Conservation (phyloP, 257 asterid genomes). For the Solanum pimpinellifolium region DNA sequence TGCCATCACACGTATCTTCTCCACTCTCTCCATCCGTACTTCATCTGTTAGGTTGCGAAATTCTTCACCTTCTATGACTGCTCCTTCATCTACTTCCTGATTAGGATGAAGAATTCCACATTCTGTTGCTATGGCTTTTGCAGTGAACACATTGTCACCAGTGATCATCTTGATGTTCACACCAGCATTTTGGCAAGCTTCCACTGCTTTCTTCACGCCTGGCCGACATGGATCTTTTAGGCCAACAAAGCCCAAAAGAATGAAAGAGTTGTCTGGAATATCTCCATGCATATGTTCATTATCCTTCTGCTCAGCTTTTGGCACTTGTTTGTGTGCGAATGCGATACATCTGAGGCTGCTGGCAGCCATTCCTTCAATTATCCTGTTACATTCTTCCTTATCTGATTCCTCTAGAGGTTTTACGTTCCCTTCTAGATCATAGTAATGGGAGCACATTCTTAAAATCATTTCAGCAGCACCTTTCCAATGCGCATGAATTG, state of each 20-base stretch:
- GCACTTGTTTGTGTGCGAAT: slow-evolving; percentile 38
- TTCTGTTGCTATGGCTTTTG: no score
- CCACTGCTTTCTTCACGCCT: slow-evolving; percentile 51
- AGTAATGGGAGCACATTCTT: slow-evolving; percentile 40
- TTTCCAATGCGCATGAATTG: slow-evolving; percentile 54
- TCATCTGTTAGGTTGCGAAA: slow-evolving; percentile 14
- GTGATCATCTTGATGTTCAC: slow-evolving; percentile 45
- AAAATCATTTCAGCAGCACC: slow-evolving; percentile 79
- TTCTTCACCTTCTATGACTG: no score
- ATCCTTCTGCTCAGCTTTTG: neutral
- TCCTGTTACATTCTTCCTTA: slow-evolving; percentile 12
- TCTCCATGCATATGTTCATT: neutral
- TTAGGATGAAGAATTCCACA: no score
- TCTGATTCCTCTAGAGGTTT: slow-evolving; percentile 11
- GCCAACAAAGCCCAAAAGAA: slow-evolving; percentile 48
- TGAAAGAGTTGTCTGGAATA: slow-evolving; percentile 21
- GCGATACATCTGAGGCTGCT: slow-evolving; percentile 64
- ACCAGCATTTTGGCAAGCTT: slow-evolving; percentile 51
- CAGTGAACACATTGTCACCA: no score
- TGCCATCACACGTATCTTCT: slow-evolving; percentile 50
- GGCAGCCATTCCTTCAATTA: slow-evolving; percentile 63
- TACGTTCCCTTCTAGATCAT: slow-evolving; percentile 27
- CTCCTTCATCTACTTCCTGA: no score
- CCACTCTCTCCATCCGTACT: slow-evolving; percentile 49
- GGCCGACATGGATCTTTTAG: slow-evolving; percentile 64